A percentile compares a stretch with the other conserved stretches of the same genome.
These are phyloP conservation scores for Diplogelasinospora grovesii DNA, from an alignment of 495 filamentous ascomycete genomes.

Conservation along the genomic window DNA sequence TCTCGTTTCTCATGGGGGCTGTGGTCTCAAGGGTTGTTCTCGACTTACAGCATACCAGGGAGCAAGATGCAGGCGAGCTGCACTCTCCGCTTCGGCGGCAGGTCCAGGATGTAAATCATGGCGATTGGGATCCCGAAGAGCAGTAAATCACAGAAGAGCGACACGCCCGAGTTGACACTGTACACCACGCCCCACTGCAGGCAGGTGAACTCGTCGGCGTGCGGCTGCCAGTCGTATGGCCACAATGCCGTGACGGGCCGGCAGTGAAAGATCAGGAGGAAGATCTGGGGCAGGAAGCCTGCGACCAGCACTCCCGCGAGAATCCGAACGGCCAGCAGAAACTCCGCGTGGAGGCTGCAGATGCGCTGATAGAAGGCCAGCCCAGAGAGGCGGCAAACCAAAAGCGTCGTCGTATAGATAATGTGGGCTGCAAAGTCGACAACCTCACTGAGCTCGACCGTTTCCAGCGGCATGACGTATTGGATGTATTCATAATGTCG, in stretches of 20 bases:
- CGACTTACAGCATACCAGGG: conserved; percentile 38
- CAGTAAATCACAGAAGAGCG: conserved; percentile 37
- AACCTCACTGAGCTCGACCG: conserved; percentile 33
- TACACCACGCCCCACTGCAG: conserved; percentile 40
- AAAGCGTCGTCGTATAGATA: conserved; percentile 41
- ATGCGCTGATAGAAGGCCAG: conserved; percentile 43
- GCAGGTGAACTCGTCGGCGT: conserved; percentile 28
- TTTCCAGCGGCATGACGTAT: conserved; percentile 33
- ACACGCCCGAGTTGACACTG: conserved; percentile 36
- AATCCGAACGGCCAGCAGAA: conserved; percentile 29
- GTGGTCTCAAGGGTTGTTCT: neutral
- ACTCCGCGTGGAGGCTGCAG: conserved; percentile 23
- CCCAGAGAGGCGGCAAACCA: conserved; percentile 41
- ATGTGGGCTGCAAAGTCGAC: conserved; percentile 41
- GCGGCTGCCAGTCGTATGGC: conserved; percentile 38
- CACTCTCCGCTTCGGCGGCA: conserved; percentile 30
- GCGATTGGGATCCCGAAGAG: conserved; percentile 38
- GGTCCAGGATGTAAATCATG: conserved; percentile 33
- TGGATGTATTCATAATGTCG: conserved; percentile 43
- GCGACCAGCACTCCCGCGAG: conserved; percentile 29
- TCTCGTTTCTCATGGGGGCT: neutral
- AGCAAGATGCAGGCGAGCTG: conserved; percentile 37
- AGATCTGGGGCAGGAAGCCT: conserved; percentile 36
- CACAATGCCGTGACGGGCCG: conserved; percentile 37
- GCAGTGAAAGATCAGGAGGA: conserved; percentile 42